Percentiles rank a stretch among this genome's conserved stretches.
Evolutionary conservation across 2,329 filamentous ascomycete species (phyloP).

Genomic region (Arachnomyces sp.): DNA sequence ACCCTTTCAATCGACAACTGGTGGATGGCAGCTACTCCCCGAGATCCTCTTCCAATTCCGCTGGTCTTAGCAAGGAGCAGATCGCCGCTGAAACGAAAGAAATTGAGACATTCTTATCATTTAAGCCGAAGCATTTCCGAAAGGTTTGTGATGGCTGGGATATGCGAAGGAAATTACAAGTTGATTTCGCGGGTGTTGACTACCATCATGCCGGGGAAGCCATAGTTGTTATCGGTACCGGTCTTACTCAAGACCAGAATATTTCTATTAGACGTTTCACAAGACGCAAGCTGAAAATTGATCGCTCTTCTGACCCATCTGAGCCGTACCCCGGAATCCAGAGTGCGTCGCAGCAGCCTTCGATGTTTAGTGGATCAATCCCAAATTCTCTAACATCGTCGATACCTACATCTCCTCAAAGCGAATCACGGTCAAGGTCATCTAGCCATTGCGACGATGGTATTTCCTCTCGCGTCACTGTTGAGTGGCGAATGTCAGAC

Average conservation of each 20-base stretch:
- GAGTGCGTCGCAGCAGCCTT: conserved; percentile 23
- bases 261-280: conserved; percentile 52
- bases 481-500: conserved; percentile 61
- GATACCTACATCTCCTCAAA: conserved; percentile 9
- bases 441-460: conserved; percentile 23
- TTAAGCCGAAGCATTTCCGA: conserved; percentile 70
- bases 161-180: conserved; percentile 76
- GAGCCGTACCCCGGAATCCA: conserved; percentile 15
- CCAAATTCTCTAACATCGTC: conserved; percentile 16
- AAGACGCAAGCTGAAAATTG: conserved; percentile 41
- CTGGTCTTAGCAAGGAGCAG: conserved; percentile 64
- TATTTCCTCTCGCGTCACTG: conserved; percentile 33
- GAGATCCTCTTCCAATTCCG: conserved; percentile 65
- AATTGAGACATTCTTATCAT: conserved; percentile 66
- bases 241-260: conserved; percentile 52
- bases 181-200: conserved; percentile 82
- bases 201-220: conserved; percentile 68
- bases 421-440: conserved; percentile 24
- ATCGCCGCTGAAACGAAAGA: conserved; percentile 69
- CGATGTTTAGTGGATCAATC: conserved; percentile 45
- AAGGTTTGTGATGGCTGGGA: conserved; percentile 80
- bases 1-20: conserved; percentile 63
- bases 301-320: conserved; percentile 14
- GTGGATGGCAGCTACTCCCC: conserved; percentile 72
- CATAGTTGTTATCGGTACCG: conserved; percentile 66